Conservation (phyloP, 768 basidiomycete genomes). For the Podaxis carcinomalis region DNA sequence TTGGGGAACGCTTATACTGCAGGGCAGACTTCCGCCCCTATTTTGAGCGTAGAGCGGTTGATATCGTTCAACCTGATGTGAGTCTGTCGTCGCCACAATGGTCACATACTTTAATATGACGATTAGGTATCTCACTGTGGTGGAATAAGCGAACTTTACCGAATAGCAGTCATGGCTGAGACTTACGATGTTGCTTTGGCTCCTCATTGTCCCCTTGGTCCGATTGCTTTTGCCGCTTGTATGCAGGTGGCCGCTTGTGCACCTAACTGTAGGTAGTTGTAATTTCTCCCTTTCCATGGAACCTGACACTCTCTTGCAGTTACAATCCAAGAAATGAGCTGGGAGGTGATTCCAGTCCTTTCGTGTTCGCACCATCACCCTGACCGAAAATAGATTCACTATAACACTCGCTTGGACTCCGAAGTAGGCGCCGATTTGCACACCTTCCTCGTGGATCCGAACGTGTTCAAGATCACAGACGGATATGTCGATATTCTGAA, state of each 20-base stretch:
- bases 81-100: conserved; percentile 12
- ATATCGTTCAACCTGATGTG: conserved; percentile 69
- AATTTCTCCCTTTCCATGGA: not conserved
- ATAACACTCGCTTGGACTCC: conserved; percentile 37
- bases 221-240: conserved; percentile 68
- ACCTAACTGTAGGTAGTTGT: conserved; percentile 47
- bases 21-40: conserved; percentile 62
- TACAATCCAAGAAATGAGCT: conserved; percentile 64
- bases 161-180: conserved; percentile 56
- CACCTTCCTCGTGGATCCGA: conserved; percentile 51
- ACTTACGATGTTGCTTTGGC: conserved; percentile 71
- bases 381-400: conserved; percentile 49
- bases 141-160: conserved; percentile 54
- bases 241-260: conserved; percentile 57
- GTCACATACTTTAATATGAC: not conserved
- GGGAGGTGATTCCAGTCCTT: conserved; percentile 35
- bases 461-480: conserved; percentile 48
- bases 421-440: conserved; percentile 46
- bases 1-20: conserved; percentile 62
- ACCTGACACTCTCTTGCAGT: conserved; percentile 28
- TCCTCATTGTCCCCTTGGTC: conserved; percentile 70
- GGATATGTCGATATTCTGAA: conserved; percentile 44
- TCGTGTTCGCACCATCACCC: not conserved
- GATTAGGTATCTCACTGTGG: conserved; percentile 55
- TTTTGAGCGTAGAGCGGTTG: conserved; percentile 58